These are phyloP conservation scores for Botryotinia narcissicola DNA, from an alignment of 2,329 filamentous ascomycete genomes.

Conservation along the genomic window DNA sequence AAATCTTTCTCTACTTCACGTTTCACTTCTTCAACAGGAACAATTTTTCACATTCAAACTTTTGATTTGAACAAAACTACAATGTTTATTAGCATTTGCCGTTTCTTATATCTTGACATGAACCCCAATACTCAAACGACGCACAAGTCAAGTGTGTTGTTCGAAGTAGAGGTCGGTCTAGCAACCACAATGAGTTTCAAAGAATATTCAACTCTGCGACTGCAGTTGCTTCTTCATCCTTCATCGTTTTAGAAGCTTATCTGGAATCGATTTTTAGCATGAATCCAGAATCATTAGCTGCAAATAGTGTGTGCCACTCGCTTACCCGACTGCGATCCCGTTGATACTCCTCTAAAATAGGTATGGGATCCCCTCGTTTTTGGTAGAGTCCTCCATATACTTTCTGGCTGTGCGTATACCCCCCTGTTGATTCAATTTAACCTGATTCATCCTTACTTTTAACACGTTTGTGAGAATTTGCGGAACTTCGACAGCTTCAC, in stretches of 20 bases:
- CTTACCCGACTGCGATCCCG: background rate
- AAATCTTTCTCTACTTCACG: background rate
- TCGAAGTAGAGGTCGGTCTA: background rate
- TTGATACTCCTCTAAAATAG: background rate
- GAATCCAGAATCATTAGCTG: background rate
- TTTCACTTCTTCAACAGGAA: no score
- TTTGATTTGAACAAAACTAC: background rate
- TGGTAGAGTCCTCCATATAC: background rate
- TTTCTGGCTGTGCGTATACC: background rate
- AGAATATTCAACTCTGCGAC: background rate
- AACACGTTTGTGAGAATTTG: background rate
- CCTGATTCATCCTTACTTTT: background rate
- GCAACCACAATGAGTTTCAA: background rate
- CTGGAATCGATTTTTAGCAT: background rate
- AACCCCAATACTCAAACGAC: background rate
- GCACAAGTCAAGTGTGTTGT: background rate
- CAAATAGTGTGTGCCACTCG: background rate
- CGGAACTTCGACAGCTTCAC: background rate
- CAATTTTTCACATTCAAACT: background rate
- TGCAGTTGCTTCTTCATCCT: background rate
- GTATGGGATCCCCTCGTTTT: background rate
- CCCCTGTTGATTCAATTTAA: background rate
- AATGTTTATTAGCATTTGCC: background rate
- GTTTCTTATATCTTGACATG: background rate
- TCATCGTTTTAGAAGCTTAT: background rate